These are phyloP conservation scores for Aspergillus ustus DNA, from an alignment of 2,329 filamentous ascomycete genomes.

Conservation along the genomic window DNA sequence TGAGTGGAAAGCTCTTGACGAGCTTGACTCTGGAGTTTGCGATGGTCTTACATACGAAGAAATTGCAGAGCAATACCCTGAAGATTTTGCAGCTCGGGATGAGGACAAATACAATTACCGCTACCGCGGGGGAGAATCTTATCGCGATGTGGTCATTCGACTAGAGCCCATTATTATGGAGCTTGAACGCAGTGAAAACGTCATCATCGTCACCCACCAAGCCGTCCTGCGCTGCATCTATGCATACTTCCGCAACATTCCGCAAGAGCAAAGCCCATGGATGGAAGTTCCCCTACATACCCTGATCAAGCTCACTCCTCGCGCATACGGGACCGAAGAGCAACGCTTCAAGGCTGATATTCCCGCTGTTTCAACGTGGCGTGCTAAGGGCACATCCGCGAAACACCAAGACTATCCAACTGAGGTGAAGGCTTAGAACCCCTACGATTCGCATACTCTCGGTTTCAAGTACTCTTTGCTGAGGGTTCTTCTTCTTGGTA, in stretches of 20 bases:
- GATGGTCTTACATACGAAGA: constrained; percentile 96
- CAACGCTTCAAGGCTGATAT: constrained; percentile 88
- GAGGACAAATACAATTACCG: constrained; percentile 99
- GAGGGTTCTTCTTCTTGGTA: background rate
- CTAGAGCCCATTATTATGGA: constrained; percentile 99
- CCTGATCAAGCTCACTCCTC: constrained; percentile 92
- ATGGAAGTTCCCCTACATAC: constrained; percentile 98
- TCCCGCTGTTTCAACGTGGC: constrained; percentile 93
- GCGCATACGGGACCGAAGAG: constrained; percentile 91
- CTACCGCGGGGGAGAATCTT: constrained; percentile 93
- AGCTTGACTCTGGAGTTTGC: constrained; percentile 94
- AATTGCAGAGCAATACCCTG: constrained; percentile 87
- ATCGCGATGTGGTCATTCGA: constrained; percentile 95
- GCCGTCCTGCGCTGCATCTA: constrained; percentile 97
- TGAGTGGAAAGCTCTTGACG: constrained; percentile 97
- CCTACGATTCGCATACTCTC: background rate
- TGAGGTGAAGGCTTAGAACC: constrained; percentile 23
- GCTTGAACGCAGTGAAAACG: constrained; percentile 91
- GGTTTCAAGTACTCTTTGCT: background rate
- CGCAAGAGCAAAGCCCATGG: constrained; percentile 92
- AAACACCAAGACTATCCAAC: constrained; percentile 69
- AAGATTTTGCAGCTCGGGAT: constrained; percentile 93
- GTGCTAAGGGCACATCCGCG: constrained; percentile 89
- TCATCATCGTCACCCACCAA: constrained; percentile 97
- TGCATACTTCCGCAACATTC: constrained; percentile 97